These are phyloP conservation scores for Phylloporus sp. DNA, from an alignment of 768 basidiomycete genomes.

Conservation along the genomic window DNA sequence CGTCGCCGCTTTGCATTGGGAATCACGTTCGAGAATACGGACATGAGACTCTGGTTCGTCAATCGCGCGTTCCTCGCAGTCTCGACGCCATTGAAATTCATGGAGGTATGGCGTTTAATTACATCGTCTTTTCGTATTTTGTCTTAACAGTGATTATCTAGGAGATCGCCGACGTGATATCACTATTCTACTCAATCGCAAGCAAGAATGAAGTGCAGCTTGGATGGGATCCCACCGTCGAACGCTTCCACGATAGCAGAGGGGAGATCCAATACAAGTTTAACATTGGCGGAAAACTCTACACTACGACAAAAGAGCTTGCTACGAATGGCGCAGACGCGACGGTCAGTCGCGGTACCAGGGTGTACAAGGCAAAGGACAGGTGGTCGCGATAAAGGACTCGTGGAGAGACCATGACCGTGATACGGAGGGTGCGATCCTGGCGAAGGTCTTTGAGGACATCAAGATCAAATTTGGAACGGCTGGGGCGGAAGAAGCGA, in stretches of 20 bases:
- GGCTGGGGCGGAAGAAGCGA: neutral
- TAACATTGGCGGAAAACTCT: neutral
- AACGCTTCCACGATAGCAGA: neutral
- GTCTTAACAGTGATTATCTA: neutral
- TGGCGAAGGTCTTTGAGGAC: neutral
- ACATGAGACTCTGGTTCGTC: slow-evolving; percentile 27
- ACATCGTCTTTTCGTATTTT: neutral
- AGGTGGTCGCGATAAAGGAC: slow-evolving; percentile 1
- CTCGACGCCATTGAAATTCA: too few relatives aligned
- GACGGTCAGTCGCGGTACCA: neutral
- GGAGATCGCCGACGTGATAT: slow-evolving; percentile 1
- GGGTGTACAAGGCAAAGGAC: slow-evolving; percentile 5
- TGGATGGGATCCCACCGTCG: slow-evolving; percentile 9
- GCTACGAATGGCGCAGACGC: slow-evolving; percentile 1
- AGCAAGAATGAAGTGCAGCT: neutral
- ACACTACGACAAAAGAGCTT: neutral
- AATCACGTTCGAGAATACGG: slow-evolving; percentile 24
- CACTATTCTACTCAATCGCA: slow-evolving; percentile 7
- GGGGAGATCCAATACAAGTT: neutral
- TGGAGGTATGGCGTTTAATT: neutral
- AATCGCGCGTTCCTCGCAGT: too few relatives aligned
- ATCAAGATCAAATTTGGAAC: neutral
- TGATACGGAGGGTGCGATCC: too few relatives aligned
- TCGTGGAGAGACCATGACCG: slow-evolving; percentile 8
- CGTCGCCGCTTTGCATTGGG: slow-evolving; percentile 27